Conservation (phyloP, 345 rosid species). For the Eucalyptus marginata region DNA sequence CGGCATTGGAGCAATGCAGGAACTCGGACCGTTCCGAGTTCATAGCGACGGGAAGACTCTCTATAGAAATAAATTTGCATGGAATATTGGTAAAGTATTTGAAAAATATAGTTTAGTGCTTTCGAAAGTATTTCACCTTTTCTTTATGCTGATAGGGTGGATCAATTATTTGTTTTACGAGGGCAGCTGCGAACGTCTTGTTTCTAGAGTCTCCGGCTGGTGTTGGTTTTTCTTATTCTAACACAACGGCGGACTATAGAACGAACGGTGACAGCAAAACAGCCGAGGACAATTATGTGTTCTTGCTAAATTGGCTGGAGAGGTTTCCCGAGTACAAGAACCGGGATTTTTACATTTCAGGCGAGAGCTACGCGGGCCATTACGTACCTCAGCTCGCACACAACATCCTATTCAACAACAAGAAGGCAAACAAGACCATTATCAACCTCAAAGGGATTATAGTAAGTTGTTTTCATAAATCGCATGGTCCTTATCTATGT, state of each 20-base stretch:
- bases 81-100: neutral
- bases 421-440: slow-evolving; percentile 13
- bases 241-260: neutral
- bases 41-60: slow-evolving; percentile 30
- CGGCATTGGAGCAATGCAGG: slow-evolving; percentile 34
- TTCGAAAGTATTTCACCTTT: neutral
- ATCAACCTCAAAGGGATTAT: slow-evolving; percentile 17
- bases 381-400: slow-evolving; percentile 81
- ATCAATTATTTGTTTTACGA: neutral
- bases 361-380: slow-evolving; percentile 29
- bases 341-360: neutral
- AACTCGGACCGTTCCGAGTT: slow-evolving; percentile 33
- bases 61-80: slow-evolving; percentile 9
- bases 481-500: neutral
- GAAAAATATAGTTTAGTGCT: neutral
- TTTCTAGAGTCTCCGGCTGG: neutral
- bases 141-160: neutral
- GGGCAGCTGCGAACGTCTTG: slow-evolving; percentile 42
- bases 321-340: neutral
- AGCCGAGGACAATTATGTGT: neutral
- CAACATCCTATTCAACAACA: slow-evolving; percentile 37
- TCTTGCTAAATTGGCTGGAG: neutral
- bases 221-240: neutral
- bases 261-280: neutral
- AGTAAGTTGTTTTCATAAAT: neutral